A percentile compares a stretch with the other conserved stretches of the same genome.
Conservation (phyloP, 106 monocot species). For the Platanthera zijinensis region DNA sequence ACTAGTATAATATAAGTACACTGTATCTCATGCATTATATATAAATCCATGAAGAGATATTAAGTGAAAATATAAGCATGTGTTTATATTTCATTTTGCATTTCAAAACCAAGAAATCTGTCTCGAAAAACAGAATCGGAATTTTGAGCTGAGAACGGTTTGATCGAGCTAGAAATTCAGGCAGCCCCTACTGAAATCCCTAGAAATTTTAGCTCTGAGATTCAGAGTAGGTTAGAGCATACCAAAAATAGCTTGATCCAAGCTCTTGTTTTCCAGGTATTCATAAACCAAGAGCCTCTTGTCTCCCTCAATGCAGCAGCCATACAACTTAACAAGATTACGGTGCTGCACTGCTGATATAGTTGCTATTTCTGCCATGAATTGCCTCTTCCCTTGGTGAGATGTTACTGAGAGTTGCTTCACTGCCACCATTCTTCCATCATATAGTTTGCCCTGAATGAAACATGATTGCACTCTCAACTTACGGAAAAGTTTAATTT, state of each 20-base stretch:
- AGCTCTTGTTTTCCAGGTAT: slow-evolving; percentile 65
- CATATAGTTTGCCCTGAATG: slow-evolving; percentile 60
- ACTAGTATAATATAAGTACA: background rate
- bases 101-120: too few relatives aligned
- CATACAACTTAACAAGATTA: slow-evolving; percentile 74
- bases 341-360: slow-evolving; percentile 87
- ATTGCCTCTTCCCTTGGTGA: slow-evolving; percentile 73
- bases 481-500: too few relatives aligned
- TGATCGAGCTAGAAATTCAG: too few relatives aligned
- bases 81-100: too few relatives aligned
- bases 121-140: too few relatives aligned
- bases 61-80: too few relatives aligned
- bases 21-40: too few relatives aligned
- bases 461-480: background rate
- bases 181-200: too few relatives aligned
- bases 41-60: too few relatives aligned
- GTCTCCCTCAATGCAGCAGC: slow-evolving; percentile 76
- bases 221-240: slow-evolving; percentile 1
- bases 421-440: slow-evolving; percentile 77
- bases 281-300: slow-evolving; percentile 75
- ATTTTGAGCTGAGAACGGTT: too few relatives aligned
- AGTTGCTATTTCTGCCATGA: slow-evolving; percentile 75
- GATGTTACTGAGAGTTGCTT: slow-evolving; percentile 74
- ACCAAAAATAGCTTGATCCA: slow-evolving; percentile 87
- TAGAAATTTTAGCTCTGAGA: background rate